phyloP scores from a whole-genome alignment of 768 basidiomycete species.

The Cyathus striatus region DNA sequence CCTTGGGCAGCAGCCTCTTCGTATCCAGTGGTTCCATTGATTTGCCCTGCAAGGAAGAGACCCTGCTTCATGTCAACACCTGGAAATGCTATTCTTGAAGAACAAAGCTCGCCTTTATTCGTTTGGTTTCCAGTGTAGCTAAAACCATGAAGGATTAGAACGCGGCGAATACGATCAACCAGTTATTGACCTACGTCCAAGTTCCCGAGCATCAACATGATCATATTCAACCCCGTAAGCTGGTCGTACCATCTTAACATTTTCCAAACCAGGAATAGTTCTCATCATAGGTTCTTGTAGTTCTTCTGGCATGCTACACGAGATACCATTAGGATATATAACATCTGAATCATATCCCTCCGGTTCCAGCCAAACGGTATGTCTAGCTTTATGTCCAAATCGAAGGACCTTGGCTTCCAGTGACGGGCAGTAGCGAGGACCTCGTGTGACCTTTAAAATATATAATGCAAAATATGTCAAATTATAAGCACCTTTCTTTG shows the following conservation, averaged over 20 bases:
- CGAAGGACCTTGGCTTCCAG: constrained; percentile 83
- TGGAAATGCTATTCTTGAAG: not conserved
- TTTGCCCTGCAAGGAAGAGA: constrained; percentile 85
- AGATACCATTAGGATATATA: constrained; percentile 88
- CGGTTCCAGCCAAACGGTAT: constrained; percentile 86
- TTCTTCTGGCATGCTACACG: constrained; percentile 84
- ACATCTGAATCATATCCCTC: constrained; percentile 90
- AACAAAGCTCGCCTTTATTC: constrained; percentile 40
- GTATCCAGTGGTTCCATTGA: constrained; percentile 92
- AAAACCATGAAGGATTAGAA: constrained; percentile 1
- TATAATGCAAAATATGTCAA: no score
- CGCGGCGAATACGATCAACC: not conserved
- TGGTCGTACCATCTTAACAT: constrained; percentile 76
- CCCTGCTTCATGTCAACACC: constrained; percentile 36
- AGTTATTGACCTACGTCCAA: constrained; percentile 39
- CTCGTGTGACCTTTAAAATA: no score
- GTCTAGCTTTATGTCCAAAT: constrained; percentile 65
- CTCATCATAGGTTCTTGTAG: constrained; percentile 79
- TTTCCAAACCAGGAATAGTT: constrained; percentile 80
- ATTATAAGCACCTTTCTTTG: constrained; percentile 84
- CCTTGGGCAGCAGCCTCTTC: constrained; percentile 94
- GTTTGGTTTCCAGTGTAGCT: constrained; percentile 85
- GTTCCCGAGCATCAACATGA: constrained; percentile 80
- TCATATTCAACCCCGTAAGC: constrained; percentile 96
- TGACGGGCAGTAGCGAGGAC: constrained; percentile 89